These are phyloP conservation scores for Agrocybe praecox DNA, from an alignment of 768 basidiomycete species.

Conservation along the genomic window DNA sequence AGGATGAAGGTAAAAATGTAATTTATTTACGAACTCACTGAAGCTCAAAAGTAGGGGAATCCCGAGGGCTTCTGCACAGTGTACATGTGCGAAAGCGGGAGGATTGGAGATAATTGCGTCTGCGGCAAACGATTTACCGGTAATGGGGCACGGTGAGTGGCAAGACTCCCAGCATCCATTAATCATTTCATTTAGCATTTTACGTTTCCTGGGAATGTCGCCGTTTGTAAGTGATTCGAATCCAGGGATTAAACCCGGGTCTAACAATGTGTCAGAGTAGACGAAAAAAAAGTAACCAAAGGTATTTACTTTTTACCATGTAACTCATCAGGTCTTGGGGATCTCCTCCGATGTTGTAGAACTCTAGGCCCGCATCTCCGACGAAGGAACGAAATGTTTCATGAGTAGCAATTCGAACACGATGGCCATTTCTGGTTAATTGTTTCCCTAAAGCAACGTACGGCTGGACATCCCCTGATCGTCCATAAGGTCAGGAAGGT, in stretches of 20 bases:
- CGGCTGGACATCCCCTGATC: constrained; percentile 65
- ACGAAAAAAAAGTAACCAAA: neutral
- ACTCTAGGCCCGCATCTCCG: constrained; percentile 51
- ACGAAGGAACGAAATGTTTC: constrained; percentile 61
- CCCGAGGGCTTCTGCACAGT: constrained; percentile 66
- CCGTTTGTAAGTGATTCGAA: constrained; percentile 60
- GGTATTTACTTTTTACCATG: constrained; percentile 67
- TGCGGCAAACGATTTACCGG: constrained; percentile 50
- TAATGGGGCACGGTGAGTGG: constrained; percentile 45
- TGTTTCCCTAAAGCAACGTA: constrained; percentile 59
- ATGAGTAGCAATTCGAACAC: constrained; percentile 65
- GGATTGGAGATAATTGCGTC: constrained; percentile 73
- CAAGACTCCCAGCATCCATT: constrained; percentile 61
- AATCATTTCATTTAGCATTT: constrained; percentile 64
- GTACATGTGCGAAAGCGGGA: constrained; percentile 66
- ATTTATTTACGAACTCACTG: constrained; percentile 39
- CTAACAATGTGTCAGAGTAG: constrained; percentile 28
- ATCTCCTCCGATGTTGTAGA: constrained; percentile 62
- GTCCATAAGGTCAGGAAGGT: neutral
- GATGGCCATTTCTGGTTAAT: constrained; percentile 52
- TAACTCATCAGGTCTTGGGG: constrained; percentile 71
- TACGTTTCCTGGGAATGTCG: constrained; percentile 59
- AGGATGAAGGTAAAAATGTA: constrained; percentile 4
- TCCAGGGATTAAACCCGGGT: constrained; percentile 67
- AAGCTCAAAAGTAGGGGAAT: constrained; percentile 59